Base-by-base conservation (phyloP, 257 asterid genomes). In the Solanum commersonii region DNA sequence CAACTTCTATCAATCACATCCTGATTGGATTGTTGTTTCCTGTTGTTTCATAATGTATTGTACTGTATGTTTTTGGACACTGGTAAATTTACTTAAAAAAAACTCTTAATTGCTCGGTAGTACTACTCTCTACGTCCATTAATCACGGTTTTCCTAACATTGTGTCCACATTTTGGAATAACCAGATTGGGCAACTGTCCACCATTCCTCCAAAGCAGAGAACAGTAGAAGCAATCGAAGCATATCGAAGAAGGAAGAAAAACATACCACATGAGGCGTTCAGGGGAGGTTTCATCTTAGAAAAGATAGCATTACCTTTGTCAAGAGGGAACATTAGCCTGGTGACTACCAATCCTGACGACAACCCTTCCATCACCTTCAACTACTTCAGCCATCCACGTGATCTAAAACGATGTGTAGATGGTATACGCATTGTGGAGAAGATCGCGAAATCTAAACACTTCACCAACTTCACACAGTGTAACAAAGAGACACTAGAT, bases 321-420 rank as follows among this genome's bases (percentile, higher is more conserved):
- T 94, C 98, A 31, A 88, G 73, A 25, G 98, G 98, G 13, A 85
- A 93, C 23, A 90, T 96, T 2, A 91, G 71, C 88, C 94, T 96
- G 6, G 63, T 56, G 49, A 97, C 92, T 94, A 94, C 96, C 18
- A 93, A 95, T 18, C 60, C 93, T 0, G 95, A 94, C 4, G 96
- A 95, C 84, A 97, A 97, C 93, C 99, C 99, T 10, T 88, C 93
- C 3, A 44, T 97, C 92, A 96, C 99, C 37, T 97, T 97, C 95
- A 97, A 97, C 94, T 97, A 97, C 93, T 96, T 96, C 94, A 92
- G 92, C 91, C 99, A 97, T 71, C 98, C 98, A 1, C 90, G 77
- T 3, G 99, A 97, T 81, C 20, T 95, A 12, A 91, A 91, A 9
- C 89, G 87, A 83, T 97, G 99, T 10, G 99, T 96, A 3, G 91